phyloP scores from a whole-genome alignment of 2,329 filamentous ascomycete genomes.

The Diaporthe velutina region DNA sequence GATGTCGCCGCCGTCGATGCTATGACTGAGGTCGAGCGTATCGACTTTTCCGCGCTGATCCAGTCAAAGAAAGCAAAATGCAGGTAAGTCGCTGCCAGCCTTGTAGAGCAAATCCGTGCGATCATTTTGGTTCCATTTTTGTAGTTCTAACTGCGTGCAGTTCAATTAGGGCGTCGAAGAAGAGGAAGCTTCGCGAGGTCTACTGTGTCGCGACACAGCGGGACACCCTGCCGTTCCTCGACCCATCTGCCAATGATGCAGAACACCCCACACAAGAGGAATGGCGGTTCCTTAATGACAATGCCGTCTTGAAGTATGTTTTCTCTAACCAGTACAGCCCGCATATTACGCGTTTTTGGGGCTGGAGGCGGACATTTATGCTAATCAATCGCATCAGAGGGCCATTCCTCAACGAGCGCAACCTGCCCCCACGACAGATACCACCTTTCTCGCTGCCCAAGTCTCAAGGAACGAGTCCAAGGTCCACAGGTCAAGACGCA shows the following conservation, averaged over 20 bases:
- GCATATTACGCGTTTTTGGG: constrained; percentile 41
- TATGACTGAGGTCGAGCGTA: constrained; percentile 78
- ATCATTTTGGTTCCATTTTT: constrained; percentile 60
- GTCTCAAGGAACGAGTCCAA: constrained; percentile 2
- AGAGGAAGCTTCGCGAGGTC: constrained; percentile 91
- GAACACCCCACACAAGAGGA: constrained; percentile 64
- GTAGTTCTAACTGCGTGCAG: constrained; percentile 62
- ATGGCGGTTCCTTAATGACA: constrained; percentile 67
- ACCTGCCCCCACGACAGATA: constrained; percentile 40
- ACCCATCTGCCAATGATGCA: constrained; percentile 69
- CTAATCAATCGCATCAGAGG: constrained; percentile 43
- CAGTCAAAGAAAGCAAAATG: constrained; percentile 73
- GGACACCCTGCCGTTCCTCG: constrained; percentile 70
- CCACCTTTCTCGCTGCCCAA: constrained; percentile 33
- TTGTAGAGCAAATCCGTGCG: constrained; percentile 64
- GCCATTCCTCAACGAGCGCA: constrained; percentile 39
- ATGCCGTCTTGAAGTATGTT: constrained; percentile 72
- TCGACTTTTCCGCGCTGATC: constrained; percentile 76
- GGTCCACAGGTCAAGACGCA: background rate
- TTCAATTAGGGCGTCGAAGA: constrained; percentile 84
- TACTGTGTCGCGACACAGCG: constrained; percentile 82
- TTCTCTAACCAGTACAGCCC: constrained; percentile 39
- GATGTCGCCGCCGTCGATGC: constrained; percentile 77
- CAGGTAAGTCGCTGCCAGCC: constrained; percentile 63
- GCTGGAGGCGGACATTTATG: constrained; percentile 38